Base-by-base conservation (phyloP, 2,329 filamentous ascomycete genomes). In the Rutstroemia sp. region DNA sequence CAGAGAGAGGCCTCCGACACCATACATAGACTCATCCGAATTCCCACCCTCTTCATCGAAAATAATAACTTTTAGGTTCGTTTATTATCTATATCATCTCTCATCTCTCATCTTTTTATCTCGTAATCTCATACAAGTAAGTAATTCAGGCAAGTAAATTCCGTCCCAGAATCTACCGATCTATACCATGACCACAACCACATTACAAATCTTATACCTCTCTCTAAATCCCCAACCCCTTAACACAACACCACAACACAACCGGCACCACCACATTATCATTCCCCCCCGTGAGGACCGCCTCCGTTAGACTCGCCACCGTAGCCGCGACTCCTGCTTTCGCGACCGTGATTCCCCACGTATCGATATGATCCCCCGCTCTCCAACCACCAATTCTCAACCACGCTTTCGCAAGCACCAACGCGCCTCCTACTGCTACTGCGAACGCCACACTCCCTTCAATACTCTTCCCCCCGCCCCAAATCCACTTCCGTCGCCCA, bases 401-500 rank as follows among this genome's bases (percentile, higher is more conserved):
- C 91, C 92, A 97, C 16, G 75, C 67, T 64, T 85, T 87, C 3
- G 86, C 87, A 5, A 79, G 74, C 45, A 86, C 72, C 47, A 97
- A 77, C 0, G 92, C 94, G 4, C 79, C 61, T 52, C 86, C 87
- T 4, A 97, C 94, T 3, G 90, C 92, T 4, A 75, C 72, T 1
- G 86, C 87, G 71, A 99, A 97, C 0, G 94, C 94, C 6, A 86
- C 63, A 62, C 82, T 86, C 55, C 94, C 94, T 72, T 99, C 92
- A 1, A 99, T 77, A 61, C 90, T 96, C 78, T 99, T 99, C 14
- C 92, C 92, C 4, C 94, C 94, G 14, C 90, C 89, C 94, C 94
- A 99, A 23, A 92, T 80, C 94, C 94, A 99, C 75, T 96, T 97
- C 37, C 82, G 80, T 27, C 85, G 84, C 3, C 94, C 94, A 69